phyloP scores from a whole-genome alignment of 495 filamentous ascomycete genomes.

The Terfezia boudieri region DNA sequence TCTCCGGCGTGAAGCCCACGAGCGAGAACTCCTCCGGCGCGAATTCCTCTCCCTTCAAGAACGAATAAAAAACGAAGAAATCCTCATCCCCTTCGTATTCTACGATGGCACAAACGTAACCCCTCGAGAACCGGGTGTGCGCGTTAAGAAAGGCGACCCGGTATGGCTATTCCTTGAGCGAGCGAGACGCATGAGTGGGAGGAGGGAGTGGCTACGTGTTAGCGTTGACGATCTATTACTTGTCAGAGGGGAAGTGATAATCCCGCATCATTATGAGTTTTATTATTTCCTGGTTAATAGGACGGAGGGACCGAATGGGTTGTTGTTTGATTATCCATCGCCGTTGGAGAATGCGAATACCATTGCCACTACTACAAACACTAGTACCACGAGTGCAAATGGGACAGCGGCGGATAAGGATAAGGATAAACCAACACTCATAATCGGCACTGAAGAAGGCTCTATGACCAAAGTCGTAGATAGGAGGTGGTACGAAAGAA shows the following conservation, averaged over 20 bases:
- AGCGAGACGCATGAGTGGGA: slow-evolving; percentile 16
- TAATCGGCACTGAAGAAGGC: slow-evolving; percentile 60
- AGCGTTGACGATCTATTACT: slow-evolving; percentile 94
- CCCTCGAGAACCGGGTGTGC: slow-evolving; percentile 44
- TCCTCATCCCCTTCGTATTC: slow-evolving; percentile 86
- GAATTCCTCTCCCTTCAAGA: slow-evolving; percentile 73
- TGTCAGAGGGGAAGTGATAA: slow-evolving; percentile 74
- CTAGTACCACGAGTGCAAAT: not conserved
- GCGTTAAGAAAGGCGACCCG: slow-evolving; percentile 81
- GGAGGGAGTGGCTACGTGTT: slow-evolving; percentile 73
- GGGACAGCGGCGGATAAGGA: not conserved
- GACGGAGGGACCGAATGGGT: slow-evolving; percentile 43
- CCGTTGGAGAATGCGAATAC: slow-evolving; percentile 15
- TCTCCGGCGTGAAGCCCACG: slow-evolving; percentile 54
- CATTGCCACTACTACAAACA: slow-evolving; percentile 3
- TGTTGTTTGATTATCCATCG: slow-evolving; percentile 57
- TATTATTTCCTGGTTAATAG: slow-evolving; percentile 92
- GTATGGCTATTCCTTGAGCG: slow-evolving; percentile 83
- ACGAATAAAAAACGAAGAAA: slow-evolving; percentile 68
- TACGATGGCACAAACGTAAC: slow-evolving; percentile 90
- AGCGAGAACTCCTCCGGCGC: slow-evolving; percentile 59
- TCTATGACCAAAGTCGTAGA: slow-evolving; percentile 86
- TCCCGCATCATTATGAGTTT: slow-evolving; percentile 93
- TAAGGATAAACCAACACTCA: slow-evolving; percentile 5
- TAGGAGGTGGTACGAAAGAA: slow-evolving; percentile 83